Evolutionary conservation across 768 basidiomycete genomes (phyloP).

Genomic region (Boletellus emodensis): DNA sequence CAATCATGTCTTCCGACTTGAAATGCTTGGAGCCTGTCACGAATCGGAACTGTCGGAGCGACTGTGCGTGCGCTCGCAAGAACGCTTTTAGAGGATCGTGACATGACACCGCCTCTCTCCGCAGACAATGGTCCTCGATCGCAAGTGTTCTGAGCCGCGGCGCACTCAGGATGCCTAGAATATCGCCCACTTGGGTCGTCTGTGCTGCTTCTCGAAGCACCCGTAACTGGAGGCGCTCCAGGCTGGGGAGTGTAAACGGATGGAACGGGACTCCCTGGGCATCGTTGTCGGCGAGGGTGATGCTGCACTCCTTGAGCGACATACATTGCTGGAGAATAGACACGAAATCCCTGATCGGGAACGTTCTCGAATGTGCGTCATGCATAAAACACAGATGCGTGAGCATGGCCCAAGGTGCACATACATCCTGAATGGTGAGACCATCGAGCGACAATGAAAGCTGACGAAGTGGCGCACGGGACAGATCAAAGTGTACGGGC

Average conservation of each 20-base stretch:
- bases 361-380: constrained; percentile 16
- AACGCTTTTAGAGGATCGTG: constrained; percentile 14
- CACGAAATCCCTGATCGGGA: constrained; percentile 20
- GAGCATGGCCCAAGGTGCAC: constrained; percentile 15
- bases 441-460: constrained; percentile 20
- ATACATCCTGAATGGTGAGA: constrained; percentile 15
- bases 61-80: constrained; percentile 6
- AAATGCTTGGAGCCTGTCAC: constrained; percentile 17
- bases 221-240: constrained; percentile 17
- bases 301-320: constrained; percentile 19
- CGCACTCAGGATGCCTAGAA: constrained; percentile 11
- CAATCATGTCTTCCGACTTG: constrained; percentile 15
- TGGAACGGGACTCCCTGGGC: constrained; percentile 6
- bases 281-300: constrained; percentile 14
- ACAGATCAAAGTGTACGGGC: constrained; percentile 13
- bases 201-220: constrained; percentile 13
- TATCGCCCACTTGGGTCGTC: constrained; percentile 18
- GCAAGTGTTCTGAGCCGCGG: constrained; percentile 14
- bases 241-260: constrained; percentile 11
- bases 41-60: constrained; percentile 15
- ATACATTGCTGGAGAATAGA: constrained; percentile 18
- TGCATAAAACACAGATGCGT: constrained; percentile 24
- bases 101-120: constrained; percentile 12
- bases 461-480: constrained; percentile 9
- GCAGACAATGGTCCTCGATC: constrained; percentile 19